These are phyloP conservation scores for Trichoderma sp. DNA, from an alignment of 2,329 filamentous ascomycete species.

Conservation along the genomic window DNA sequence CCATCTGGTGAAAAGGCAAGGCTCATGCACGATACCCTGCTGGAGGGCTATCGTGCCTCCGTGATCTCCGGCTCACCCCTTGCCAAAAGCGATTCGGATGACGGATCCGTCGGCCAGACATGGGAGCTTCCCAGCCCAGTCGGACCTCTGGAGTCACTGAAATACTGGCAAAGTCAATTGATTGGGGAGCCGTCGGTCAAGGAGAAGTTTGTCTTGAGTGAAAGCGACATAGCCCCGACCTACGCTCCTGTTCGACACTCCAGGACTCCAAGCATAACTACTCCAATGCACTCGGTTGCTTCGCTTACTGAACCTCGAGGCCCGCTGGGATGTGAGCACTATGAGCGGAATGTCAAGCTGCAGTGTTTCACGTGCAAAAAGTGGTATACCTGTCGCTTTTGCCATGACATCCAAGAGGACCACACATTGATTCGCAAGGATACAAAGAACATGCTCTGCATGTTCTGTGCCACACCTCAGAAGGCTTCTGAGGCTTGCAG, in stretches of 20 bases:
- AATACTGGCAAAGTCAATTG: slow-evolving; percentile 53
- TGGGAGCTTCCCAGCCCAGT: slow-evolving; percentile 42
- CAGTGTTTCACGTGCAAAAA: slow-evolving; percentile 85
- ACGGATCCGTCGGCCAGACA: slow-evolving; percentile 26
- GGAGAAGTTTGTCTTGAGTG: slow-evolving; percentile 50
- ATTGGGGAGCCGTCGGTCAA: slow-evolving; percentile 37
- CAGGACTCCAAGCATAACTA: slow-evolving; percentile 38
- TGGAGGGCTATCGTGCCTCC: slow-evolving; percentile 60
- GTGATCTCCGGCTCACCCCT: slow-evolving; percentile 23
- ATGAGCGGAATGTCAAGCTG: slow-evolving; percentile 91
- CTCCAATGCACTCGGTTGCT: slow-evolving; percentile 24
- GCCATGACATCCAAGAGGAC: slow-evolving; percentile 80
- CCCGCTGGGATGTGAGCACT: slow-evolving; percentile 81
- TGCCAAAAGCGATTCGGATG: slow-evolving; percentile 20
- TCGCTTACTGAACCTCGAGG: slow-evolving; percentile 35
- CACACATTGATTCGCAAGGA: slow-evolving; percentile 76
- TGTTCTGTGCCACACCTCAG: slow-evolving; percentile 87
- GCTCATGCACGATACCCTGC: slow-evolving; percentile 67
- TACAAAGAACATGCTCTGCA: slow-evolving; percentile 95
- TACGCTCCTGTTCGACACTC: slow-evolving; percentile 55
- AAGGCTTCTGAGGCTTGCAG: slow-evolving; percentile 74
- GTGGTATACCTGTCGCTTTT: slow-evolving; percentile 95
- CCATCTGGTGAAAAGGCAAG: slow-evolving; percentile 63
- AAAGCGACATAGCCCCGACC: slow-evolving; percentile 64
- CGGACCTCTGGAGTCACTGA: slow-evolving; percentile 52